Conservation (phyloP, 805 yeast genomes). For the Tanozyma kutaoensis region DNA sequence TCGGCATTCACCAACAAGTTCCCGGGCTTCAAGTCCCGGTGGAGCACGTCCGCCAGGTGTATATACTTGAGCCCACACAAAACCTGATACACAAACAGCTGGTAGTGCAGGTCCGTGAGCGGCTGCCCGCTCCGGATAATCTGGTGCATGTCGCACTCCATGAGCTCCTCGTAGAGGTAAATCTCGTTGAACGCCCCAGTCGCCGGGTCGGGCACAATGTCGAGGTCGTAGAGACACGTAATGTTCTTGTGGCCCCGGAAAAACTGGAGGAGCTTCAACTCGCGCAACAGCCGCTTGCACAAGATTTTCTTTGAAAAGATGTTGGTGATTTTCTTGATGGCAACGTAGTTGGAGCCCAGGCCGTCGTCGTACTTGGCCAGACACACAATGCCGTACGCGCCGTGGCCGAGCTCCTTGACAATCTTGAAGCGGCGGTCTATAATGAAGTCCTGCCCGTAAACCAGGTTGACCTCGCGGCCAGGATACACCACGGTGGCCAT, state of each 20-base stretch:
- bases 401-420: slow-evolving; percentile 91
- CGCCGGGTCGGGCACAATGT: slow-evolving; percentile 59
- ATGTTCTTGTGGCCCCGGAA: slow-evolving; percentile 95
- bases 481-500: no score
- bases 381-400: slow-evolving; percentile 96
- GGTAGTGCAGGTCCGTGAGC: slow-evolving; percentile 89
- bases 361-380: slow-evolving; percentile 85
- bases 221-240: slow-evolving; percentile 89
- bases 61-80: slow-evolving; percentile 83
- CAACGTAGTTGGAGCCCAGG: slow-evolving; percentile 46
- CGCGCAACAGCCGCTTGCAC: slow-evolving; percentile 86
- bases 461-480: no score
- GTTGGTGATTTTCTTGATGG: slow-evolving; percentile 92
- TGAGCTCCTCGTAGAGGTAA: slow-evolving; percentile 86
- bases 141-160: slow-evolving; percentile 99
- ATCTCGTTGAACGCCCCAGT: slow-evolving; percentile 74
- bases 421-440: slow-evolving; percentile 82
- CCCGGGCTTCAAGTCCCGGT: slow-evolving; percentile 91
- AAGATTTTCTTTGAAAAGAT: slow-evolving; percentile 83
- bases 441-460: slow-evolving; percentile 74
- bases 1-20: slow-evolving; percentile 88
- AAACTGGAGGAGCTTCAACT: slow-evolving; percentile 78
- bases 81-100: slow-evolving; percentile 83
- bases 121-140: slow-evolving; percentile 91
- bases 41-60: slow-evolving; percentile 86